A percentile compares a stretch with the other conserved stretches of the same genome.
Conservation (phyloP, 371 early-diverging fungal genomes). For the Saksenaea vasiformis region DNA sequence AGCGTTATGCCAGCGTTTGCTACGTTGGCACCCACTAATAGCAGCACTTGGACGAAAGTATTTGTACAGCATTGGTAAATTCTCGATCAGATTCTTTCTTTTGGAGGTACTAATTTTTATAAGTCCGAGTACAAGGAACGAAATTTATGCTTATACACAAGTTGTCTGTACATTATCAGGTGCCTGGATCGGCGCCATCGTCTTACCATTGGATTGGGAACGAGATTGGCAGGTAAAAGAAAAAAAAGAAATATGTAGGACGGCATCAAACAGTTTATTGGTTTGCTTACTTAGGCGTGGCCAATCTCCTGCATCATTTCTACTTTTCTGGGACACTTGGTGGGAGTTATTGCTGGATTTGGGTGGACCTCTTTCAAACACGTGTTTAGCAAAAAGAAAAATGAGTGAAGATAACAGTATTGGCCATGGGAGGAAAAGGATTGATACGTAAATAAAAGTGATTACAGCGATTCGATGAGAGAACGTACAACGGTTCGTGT, state of each 20-base stretch:
- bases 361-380: slow-evolving; percentile 42
- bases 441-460: slow-evolving; percentile 1
- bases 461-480: not conserved
- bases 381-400: slow-evolving; percentile 46
- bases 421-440: slow-evolving; percentile 3
- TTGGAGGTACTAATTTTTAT: not conserved
- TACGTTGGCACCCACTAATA: slow-evolving; percentile 18
- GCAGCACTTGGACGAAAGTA: slow-evolving; percentile 33
- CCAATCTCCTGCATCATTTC: slow-evolving; percentile 53
- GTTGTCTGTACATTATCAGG: slow-evolving; percentile 42
- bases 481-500: not conserved
- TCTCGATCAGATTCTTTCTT: not conserved
- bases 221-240: slow-evolving; percentile 46
- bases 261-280: not conserved
- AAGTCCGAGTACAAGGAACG: slow-evolving; percentile 40
- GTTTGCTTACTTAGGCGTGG: slow-evolving; percentile 28
- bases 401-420: slow-evolving; percentile 28
- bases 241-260: not conserved
- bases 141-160: slow-evolving; percentile 51
- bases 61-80: slow-evolving; percentile 47
- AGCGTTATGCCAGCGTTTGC: slow-evolving; percentile 38
- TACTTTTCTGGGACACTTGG: slow-evolving; percentile 46
- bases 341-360: slow-evolving; percentile 47
- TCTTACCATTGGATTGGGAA: slow-evolving; percentile 55
- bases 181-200: slow-evolving; percentile 57